A percentile compares a stretch with the other conserved stretches of the same genome.
Conservation (phyloP, 2,329 filamentous ascomycete genomes). For the Escovopsis sp. region DNA sequence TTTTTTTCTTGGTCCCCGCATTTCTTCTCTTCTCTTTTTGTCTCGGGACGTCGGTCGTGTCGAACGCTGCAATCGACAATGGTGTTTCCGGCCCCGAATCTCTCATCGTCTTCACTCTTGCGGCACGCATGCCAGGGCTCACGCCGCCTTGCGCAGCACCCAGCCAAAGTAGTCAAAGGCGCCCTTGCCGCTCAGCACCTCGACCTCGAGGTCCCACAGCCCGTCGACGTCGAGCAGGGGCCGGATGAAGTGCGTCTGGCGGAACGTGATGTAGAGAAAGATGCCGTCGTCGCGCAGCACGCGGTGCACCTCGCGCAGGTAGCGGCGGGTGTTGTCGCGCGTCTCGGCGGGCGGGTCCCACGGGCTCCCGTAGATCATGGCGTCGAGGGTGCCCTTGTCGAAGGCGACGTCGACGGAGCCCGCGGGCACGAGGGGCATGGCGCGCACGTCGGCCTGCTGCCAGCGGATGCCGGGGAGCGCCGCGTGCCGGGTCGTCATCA, state of each 20-base stretch:
- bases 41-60: no score
- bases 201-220: slow-evolving; percentile 10
- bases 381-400: slow-evolving; percentile 41
- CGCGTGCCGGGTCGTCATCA: slow-evolving; percentile 32
- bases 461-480: slow-evolving; percentile 30
- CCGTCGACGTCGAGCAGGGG: slow-evolving; percentile 28
- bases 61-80: no score
- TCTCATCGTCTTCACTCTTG: no score
- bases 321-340: slow-evolving; percentile 29
- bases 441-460: slow-evolving; percentile 34
- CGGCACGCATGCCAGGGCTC: no score
- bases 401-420: slow-evolving; percentile 39
- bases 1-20: neutral
- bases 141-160: neutral
- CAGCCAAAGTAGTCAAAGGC: neutral
- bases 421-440: slow-evolving; percentile 27
- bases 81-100: no score
- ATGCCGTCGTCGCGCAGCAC: slow-evolving; percentile 31
- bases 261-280: slow-evolving; percentile 39
- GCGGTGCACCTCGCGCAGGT: slow-evolving; percentile 31
- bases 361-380: slow-evolving; percentile 38
- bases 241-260: slow-evolving; percentile 39
- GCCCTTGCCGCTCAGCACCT: neutral
- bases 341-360: slow-evolving; percentile 38
- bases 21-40: no score